phyloP scores from a whole-genome alignment of 2,329 filamentous ascomycete species.

The Trichoderma oligosporum region DNA sequence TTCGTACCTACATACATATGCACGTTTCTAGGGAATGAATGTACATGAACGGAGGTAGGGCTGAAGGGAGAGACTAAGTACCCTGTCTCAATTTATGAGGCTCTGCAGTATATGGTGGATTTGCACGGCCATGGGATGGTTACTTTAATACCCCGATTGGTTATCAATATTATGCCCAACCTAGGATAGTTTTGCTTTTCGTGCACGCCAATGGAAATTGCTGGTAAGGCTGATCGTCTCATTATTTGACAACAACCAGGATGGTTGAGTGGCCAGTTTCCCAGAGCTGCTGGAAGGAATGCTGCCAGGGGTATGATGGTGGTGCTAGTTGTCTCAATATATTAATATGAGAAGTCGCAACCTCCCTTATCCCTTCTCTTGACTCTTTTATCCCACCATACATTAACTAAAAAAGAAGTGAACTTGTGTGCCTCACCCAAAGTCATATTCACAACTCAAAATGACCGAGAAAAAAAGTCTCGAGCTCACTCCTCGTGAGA shows the following conservation, averaged over 20 bases:
- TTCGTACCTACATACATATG: no score
- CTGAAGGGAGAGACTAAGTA: background rate
- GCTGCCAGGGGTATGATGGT: background rate
- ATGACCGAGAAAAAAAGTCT: slow-evolving; percentile 7
- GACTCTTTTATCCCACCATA: background rate
- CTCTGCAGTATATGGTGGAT: background rate
- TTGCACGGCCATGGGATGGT: background rate
- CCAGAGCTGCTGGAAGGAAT: no score
- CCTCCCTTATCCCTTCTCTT: background rate
- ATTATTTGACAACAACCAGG: background rate
- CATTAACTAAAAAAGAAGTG: background rate
- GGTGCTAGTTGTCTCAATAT: background rate
- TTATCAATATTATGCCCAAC: background rate
- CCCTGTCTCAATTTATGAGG: background rate
- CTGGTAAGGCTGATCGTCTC: slow-evolving; percentile 5
- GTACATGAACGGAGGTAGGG: background rate
- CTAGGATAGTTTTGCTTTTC: background rate
- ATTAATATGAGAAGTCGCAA: slow-evolving; percentile 5
- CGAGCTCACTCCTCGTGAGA: slow-evolving; percentile 22
- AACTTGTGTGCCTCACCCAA: background rate
- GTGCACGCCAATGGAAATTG: background rate
- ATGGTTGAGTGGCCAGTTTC: background rate
- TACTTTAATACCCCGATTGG: background rate
- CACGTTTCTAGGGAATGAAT: background rate
- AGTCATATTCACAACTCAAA: background rate